Conservation (phyloP, 2,329 filamentous ascomycete species). For the Emergomyces orientalis region DNA sequence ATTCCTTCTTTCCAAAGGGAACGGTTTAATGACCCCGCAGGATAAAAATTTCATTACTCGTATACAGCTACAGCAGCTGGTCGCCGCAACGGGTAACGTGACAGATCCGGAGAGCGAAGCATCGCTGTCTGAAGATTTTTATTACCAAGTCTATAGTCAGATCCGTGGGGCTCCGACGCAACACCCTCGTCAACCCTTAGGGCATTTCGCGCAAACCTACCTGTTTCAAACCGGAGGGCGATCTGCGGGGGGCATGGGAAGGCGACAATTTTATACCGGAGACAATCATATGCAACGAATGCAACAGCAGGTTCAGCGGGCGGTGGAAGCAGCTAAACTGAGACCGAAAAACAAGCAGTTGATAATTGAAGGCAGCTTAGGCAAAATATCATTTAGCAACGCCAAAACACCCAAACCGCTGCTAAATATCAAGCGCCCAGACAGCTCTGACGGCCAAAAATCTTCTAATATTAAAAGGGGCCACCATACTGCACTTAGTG, state of each 20-base stretch:
- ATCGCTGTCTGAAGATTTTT: conserved; percentile 85
- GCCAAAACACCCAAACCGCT: conserved; percentile 93
- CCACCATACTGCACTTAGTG: conserved; percentile 43
- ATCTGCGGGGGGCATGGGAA: conserved; percentile 54
- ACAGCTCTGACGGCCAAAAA: conserved; percentile 53
- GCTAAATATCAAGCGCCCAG: conserved; percentile 85
- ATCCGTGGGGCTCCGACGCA: conserved; percentile 84
- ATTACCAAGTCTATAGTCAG: conserved; percentile 94
- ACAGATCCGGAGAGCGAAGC: conserved; percentile 72
- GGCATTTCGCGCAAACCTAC: conserved; percentile 96
- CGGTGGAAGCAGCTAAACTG: conserved; percentile 92
- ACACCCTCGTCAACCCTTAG: conserved; percentile 84
- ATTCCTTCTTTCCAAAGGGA: conserved; percentile 82
- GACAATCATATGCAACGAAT: conserved; percentile 98
- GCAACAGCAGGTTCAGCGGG: conserved; percentile 97
- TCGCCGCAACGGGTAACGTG: conserved; percentile 81
- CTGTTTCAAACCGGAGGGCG: conserved; percentile 88
- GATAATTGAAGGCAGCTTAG: conserved; percentile 88
- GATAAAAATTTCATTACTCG: conserved; percentile 99
- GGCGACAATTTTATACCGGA: conserved; percentile 69
- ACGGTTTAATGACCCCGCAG: conserved; percentile 96
- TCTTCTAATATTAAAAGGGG: conserved; percentile 36
- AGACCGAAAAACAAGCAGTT: conserved; percentile 97
- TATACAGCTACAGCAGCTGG: conserved; percentile 92
- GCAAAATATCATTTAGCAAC: conserved; percentile 98